A percentile compares a stretch with the other conserved stretches of the same genome.
phyloP scores from a whole-genome alignment of 805 yeast species.

The Myxozyma monticola region DNA sequence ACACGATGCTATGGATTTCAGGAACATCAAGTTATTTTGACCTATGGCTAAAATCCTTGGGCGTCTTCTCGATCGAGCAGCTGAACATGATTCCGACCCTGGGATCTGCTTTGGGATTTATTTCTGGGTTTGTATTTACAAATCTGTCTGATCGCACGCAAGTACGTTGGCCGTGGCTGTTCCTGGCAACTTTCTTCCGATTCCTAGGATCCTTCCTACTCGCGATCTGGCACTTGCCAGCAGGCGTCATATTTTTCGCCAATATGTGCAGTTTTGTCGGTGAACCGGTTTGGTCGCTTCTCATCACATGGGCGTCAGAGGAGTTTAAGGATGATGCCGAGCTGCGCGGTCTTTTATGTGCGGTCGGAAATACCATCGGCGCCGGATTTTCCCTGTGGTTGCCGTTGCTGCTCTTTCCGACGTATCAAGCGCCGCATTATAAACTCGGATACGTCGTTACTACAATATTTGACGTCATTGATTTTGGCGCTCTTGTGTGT shows the following conservation, averaged over 20 bases:
- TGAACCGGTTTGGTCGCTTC: conserved; percentile 28
- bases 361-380: conserved; percentile 23
- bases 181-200: conserved; percentile 17
- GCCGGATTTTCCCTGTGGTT: conserved; percentile 20
- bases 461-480: conserved; percentile 21
- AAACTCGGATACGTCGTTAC: conserved; percentile 16
- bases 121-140: conserved; percentile 36
- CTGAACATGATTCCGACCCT: conserved; percentile 41
- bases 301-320: conserved; percentile 28
- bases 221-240: conserved; percentile 24
- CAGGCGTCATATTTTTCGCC: conserved; percentile 23
- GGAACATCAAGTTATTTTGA: conserved; percentile 34
- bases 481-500: conserved; percentile 11
- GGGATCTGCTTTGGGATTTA: conserved; percentile 38
- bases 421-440: conserved; percentile 27
- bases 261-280: conserved; percentile 22
- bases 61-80: conserved; percentile 34
- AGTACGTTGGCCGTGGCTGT: conserved; percentile 26
- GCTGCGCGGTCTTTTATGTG: conserved; percentile 22
- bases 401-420: conserved; percentile 25
- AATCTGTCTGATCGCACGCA: conserved; percentile 36
- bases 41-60: conserved; percentile 38
- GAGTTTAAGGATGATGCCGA: conserved; percentile 27
- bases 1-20: conserved; percentile 25
- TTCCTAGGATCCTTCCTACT: conserved; percentile 20